Evolutionary conservation across 2,329 filamentous ascomycete species (phyloP).

Genomic region (Sporothrix mexicana): DNA sequence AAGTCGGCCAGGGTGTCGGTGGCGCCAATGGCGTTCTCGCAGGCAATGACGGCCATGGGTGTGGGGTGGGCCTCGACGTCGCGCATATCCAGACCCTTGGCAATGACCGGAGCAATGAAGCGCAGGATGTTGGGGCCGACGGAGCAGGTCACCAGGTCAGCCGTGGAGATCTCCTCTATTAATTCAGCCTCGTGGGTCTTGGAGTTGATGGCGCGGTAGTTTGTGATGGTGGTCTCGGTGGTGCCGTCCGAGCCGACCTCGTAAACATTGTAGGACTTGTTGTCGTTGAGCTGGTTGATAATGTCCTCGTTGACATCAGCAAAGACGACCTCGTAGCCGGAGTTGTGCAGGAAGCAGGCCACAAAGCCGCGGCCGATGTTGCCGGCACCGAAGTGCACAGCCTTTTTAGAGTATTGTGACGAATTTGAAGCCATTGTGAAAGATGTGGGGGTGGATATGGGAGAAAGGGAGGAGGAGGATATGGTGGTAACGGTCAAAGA

Average conservation of each 20-base stretch:
- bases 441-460: background rate
- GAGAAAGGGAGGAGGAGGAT: background rate
- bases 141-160: slow-evolving; percentile 93
- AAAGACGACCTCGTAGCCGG: slow-evolving; percentile 94
- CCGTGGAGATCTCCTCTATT: slow-evolving; percentile 81
- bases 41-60: slow-evolving; percentile 91
- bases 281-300: slow-evolving; percentile 78
- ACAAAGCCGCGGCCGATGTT: slow-evolving; percentile 89
- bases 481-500: background rate
- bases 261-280: slow-evolving; percentile 84
- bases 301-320: slow-evolving; percentile 88
- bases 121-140: slow-evolving; percentile 95
- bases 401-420: slow-evolving; percentile 58
- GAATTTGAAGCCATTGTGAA: slow-evolving; percentile 33
- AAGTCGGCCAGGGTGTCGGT: slow-evolving; percentile 84
- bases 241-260: slow-evolving; percentile 89
- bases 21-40: slow-evolving; percentile 96
- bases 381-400: slow-evolving; percentile 84
- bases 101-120: slow-evolving; percentile 94
- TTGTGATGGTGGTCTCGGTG: slow-evolving; percentile 80
- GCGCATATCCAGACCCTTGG: slow-evolving; percentile 86
- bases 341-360: slow-evolving; percentile 90
- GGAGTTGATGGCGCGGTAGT: slow-evolving; percentile 97
- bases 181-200: slow-evolving; percentile 82
- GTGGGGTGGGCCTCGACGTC: slow-evolving; percentile 57